A percentile compares a stretch with the other conserved stretches of the same genome.
phyloP scores from a whole-genome alignment of 2,329 filamentous ascomycete genomes.

The Ampelomyces quisqualis region DNA sequence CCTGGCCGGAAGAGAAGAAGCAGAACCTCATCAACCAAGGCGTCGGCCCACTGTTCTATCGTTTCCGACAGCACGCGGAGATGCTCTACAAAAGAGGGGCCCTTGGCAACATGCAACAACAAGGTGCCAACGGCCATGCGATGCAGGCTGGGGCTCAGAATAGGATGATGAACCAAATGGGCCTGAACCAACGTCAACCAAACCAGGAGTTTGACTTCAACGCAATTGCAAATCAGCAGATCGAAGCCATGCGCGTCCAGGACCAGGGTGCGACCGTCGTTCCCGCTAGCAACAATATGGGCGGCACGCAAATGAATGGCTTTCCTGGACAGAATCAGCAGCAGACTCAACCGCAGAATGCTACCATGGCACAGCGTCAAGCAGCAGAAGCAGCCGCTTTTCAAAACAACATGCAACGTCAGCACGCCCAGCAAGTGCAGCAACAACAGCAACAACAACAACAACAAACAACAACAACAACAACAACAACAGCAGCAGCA shows the following conservation, averaged over 20 bases:
- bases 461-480: conserved; percentile 31
- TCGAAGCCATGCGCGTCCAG: conserved; percentile 61
- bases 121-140: conserved; percentile 25
- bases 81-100: conserved; percentile 27
- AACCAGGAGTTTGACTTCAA: conserved; percentile 51
- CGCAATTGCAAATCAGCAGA: conserved; percentile 61
- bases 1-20: conserved; percentile 49
- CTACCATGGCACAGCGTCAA: conserved; percentile 32
- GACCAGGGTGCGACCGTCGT: conserved; percentile 65
- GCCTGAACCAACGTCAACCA: conserved; percentile 31
- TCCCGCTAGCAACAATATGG: conserved; percentile 61
- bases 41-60: conserved; percentile 53
- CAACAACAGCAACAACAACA: conserved; percentile 32
- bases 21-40: conserved; percentile 48
- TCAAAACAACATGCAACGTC: conserved; percentile 40
- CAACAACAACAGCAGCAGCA: conserved; percentile 20
- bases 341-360: conserved; percentile 28
- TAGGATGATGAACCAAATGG: conserved; percentile 31
- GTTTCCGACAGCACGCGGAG: conserved; percentile 54
- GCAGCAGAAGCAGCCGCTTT: conserved; percentile 25
- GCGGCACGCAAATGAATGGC: conserved; percentile 41
- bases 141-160: conserved; percentile 38
- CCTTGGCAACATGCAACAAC: conserved; percentile 12
- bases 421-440: conserved; percentile 26
- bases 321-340: conserved; percentile 34